Conservation (phyloP, 495 filamentous ascomycete species). For the Aspergillus cristatus region DNA sequence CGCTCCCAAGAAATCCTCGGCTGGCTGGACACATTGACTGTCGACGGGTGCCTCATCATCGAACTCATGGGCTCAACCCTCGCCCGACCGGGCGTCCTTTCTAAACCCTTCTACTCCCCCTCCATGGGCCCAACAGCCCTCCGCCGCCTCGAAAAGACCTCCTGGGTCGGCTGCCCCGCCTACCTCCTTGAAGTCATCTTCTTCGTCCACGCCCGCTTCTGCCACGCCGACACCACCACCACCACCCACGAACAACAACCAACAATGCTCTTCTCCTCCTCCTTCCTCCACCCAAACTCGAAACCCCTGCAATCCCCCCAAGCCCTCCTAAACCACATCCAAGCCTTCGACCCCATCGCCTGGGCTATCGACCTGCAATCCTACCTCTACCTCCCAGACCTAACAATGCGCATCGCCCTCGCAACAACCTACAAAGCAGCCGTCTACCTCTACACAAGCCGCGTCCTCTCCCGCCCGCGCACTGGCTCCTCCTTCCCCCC, state of each 20-base stretch:
- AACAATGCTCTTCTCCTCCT: conserved; percentile 19
- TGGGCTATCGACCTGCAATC: conserved; percentile 38
- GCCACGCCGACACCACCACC: conserved; percentile 16
- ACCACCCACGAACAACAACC: conserved; percentile 15
- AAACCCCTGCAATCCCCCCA: conserved; percentile 24
- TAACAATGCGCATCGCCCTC: conserved; percentile 31
- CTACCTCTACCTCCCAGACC: conserved; percentile 26
- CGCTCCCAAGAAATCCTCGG: conserved; percentile 21
- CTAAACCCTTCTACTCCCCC: conserved; percentile 34
- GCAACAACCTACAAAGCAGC: conserved; percentile 34
- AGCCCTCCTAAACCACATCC: conserved; percentile 33
- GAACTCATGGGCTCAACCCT: conserved; percentile 43
- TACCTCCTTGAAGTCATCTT: conserved; percentile 41
- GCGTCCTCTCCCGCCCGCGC: conserved; percentile 29
- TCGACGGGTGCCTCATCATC: conserved; percentile 36
- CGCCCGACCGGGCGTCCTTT: conserved; percentile 34
- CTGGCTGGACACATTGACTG: conserved; percentile 32
- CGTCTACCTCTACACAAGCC: conserved; percentile 38
- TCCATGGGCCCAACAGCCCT: conserved; percentile 32
- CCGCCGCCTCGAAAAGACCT: conserved; percentile 38
- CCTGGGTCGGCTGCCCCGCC: conserved; percentile 40
- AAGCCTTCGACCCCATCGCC: conserved; percentile 32
- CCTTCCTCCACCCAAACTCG: conserved; percentile 15
- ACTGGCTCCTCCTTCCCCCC: conserved; percentile 21
- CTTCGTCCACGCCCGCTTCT: conserved; percentile 36